Percentiles rank a stretch among this genome's conserved stretches.
Conservation (phyloP, 225 moss, liverwort and hornwort genomes). For the Ulota crispa region DNA sequence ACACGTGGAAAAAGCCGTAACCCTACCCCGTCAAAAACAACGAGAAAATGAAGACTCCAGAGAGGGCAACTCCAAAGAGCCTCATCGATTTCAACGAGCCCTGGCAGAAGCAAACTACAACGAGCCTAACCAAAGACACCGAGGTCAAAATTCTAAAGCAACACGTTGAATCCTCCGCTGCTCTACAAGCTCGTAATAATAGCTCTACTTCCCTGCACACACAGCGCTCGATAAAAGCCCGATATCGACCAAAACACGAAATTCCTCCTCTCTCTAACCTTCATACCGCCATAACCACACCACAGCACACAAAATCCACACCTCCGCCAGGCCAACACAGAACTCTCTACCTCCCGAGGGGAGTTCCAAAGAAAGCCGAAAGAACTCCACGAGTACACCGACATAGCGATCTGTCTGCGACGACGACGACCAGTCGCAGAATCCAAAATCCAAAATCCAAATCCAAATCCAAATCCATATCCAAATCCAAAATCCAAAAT, state of each 20-base stretch:
- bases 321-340: not conserved
- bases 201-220: slow-evolving; percentile 11
- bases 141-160: slow-evolving; percentile 17
- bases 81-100: not conserved
- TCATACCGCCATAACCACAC: slow-evolving; percentile 22
- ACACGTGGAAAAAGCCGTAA: not conserved
- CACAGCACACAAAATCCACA: not conserved
- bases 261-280: not conserved
- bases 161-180: slow-evolving; percentile 1
- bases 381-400: not conserved
- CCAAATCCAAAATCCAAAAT: not conserved
- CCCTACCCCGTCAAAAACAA: slow-evolving; percentile 22
- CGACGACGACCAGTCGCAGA: not conserved
- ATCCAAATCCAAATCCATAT: not conserved
- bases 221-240: not conserved
- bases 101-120: not conserved
- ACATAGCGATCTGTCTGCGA: slow-evolving; percentile 20
- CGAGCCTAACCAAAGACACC: not conserved
- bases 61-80: not conserved
- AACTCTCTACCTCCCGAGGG: slow-evolving; percentile 9
- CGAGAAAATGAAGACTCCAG: not conserved
- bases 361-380: not conserved
- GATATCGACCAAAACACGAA: not conserved
- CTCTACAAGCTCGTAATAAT: slow-evolving; percentile 12
- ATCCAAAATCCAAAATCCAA: not conserved